Percentiles rank a stretch among this genome's conserved stretches.
These are phyloP conservation scores for Lactarius pseudohatsudake DNA, from an alignment of 768 basidiomycete species.

Conservation along the genomic window DNA sequence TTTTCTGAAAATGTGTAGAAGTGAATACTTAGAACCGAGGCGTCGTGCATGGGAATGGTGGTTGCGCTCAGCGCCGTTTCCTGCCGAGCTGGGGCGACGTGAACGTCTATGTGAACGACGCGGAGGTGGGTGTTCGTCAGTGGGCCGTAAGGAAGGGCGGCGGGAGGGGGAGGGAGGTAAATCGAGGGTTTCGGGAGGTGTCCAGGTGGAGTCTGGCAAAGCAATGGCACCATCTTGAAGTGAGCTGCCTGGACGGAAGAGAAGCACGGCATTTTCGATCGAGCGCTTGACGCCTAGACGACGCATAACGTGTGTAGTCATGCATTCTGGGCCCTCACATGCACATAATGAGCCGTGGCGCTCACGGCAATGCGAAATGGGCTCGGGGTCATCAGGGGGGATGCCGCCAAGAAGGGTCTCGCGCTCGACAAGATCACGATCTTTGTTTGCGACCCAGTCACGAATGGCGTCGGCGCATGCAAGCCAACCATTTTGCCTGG, in stretches of 20 bases:
- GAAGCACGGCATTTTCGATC: constrained; percentile 57
- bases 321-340: constrained; percentile 19
- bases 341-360: constrained; percentile 21
- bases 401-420: constrained; percentile 28
- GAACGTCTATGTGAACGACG: constrained; percentile 35
- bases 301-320: constrained; percentile 16
- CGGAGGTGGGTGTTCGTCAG: constrained; percentile 30
- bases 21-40: constrained; percentile 68
- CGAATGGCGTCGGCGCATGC: constrained; percentile 73
- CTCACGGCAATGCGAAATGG: constrained; percentile 40
- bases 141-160: constrained; percentile 17
- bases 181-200: constrained; percentile 20
- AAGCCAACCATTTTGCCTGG: constrained; percentile 74
- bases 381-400: constrained; percentile 34
- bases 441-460: constrained; percentile 64
- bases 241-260: constrained; percentile 16
- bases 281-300: constrained; percentile 75
- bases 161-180: constrained; percentile 5
- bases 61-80: constrained; percentile 52
- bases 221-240: constrained; percentile 14
- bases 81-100: constrained; percentile 66
- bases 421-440: constrained; percentile 59
- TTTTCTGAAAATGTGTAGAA: constrained; percentile 75
- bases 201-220: constrained; percentile 14
- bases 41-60: constrained; percentile 46